phyloP scores from a whole-genome alignment of 2,329 filamentous ascomycete genomes.

The Ophiosphaerella herpotricha region DNA sequence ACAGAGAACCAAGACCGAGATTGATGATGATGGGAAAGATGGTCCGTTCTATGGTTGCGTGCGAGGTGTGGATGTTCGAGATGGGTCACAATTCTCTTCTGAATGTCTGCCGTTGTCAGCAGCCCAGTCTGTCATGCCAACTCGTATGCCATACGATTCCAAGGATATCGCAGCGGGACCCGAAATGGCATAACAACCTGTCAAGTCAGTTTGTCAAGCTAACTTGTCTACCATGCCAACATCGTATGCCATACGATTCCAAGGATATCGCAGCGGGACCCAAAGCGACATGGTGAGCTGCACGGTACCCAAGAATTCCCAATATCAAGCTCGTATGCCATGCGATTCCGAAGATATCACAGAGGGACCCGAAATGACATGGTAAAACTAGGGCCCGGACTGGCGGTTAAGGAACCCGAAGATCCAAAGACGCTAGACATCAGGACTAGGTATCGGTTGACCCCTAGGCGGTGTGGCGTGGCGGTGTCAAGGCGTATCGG shows the following conservation, averaged over 20 bases:
- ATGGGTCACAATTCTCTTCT: conserved; percentile 13
- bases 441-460: conserved; percentile 2
- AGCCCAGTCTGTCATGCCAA: not conserved
- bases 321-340: conserved; percentile 2
- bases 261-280: conserved; percentile 3
- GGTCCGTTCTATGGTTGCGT: not conserved
- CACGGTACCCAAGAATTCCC: not conserved
- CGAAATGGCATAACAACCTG: not conserved
- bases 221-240: not conserved
- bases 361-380: conserved; percentile 1
- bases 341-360: conserved; percentile 2
- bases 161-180: conserved; percentile 7
- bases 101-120: not conserved
- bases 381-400: not conserved
- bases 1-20: not conserved
- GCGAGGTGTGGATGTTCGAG: not conserved
- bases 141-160: conserved; percentile 8
- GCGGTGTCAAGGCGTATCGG: not conserved
- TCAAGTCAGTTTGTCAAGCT: not conserved
- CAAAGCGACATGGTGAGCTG: not conserved
- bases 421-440: not conserved
- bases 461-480: conserved; percentile 1
- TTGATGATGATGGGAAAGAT: not conserved
- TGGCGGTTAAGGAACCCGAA: not conserved
- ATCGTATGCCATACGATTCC: conserved; percentile 5